Evolutionary conservation across 2,329 filamentous ascomycete genomes (phyloP).

Genomic region (Cladosporium sp.): DNA sequence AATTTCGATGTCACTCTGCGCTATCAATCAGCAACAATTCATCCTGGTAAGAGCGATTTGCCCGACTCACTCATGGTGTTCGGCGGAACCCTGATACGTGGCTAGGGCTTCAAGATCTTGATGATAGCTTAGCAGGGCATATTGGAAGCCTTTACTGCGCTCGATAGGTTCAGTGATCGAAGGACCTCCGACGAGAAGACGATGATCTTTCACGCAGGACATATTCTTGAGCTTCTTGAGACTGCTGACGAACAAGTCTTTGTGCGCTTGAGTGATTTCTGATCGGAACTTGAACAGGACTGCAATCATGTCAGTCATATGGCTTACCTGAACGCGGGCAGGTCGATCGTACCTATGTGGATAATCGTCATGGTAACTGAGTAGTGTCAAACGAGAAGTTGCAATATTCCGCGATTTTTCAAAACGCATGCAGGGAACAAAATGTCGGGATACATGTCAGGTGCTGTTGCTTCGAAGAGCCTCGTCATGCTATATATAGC

Average conservation of each 20-base stretch:
- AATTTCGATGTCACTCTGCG: slow-evolving; percentile 49
- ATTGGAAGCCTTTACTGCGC: slow-evolving; percentile 51
- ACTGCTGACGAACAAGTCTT: slow-evolving; percentile 43
- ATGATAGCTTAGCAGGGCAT: slow-evolving; percentile 51
- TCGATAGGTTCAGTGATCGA: slow-evolving; percentile 51
- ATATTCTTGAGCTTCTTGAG: slow-evolving; percentile 48
- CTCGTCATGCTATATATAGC: too few relatives aligned
- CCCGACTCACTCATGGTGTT: slow-evolving; percentile 41
- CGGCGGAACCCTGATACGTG: slow-evolving; percentile 50
- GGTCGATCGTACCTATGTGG: neutral
- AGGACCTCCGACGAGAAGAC: slow-evolving; percentile 50
- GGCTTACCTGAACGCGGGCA: too few relatives aligned
- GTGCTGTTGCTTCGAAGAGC: too few relatives aligned
- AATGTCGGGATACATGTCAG: too few relatives aligned
- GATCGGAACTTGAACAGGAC: slow-evolving; percentile 50
- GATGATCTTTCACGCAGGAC: slow-evolving; percentile 46
- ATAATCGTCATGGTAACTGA: neutral
- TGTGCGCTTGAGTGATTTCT: slow-evolving; percentile 41
- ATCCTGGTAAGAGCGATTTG: neutral
- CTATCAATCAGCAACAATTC: slow-evolving; percentile 17
- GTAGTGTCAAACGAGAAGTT: neutral
- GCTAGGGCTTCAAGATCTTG: slow-evolving; percentile 42
- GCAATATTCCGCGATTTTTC: too few relatives aligned
- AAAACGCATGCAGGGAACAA: too few relatives aligned
- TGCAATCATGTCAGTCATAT: slow-evolving; percentile 18